Evolutionary conservation across 768 basidiomycete species (phyloP).

Genomic region (Lyophyllum shimeji): DNA sequence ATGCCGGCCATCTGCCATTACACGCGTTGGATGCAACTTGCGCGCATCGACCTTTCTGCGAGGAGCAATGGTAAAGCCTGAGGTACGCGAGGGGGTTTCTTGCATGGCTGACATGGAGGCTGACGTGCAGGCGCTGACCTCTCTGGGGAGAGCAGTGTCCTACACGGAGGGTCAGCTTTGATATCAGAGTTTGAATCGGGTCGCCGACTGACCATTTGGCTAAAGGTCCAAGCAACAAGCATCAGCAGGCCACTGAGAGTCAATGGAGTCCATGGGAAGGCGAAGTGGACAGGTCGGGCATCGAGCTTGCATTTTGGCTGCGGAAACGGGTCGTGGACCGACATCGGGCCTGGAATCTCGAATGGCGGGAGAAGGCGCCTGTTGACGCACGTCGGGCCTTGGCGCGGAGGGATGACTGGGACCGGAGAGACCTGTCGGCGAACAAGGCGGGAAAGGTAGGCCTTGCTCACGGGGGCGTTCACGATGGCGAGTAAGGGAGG

Average conservation of each 20-base stretch:
- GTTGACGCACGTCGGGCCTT: constrained; percentile 5
- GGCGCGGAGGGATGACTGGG: background rate
- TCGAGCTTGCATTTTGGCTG: background rate
- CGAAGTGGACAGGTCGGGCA: background rate
- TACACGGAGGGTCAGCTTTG: background rate
- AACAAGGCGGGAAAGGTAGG: constrained; percentile 3
- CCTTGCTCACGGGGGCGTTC: constrained; percentile 1
- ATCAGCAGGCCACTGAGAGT: background rate
- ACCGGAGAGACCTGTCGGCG: constrained; percentile 3
- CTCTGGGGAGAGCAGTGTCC: background rate
- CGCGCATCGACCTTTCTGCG: background rate
- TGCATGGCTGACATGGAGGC: background rate
- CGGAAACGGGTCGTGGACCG: background rate
- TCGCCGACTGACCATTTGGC: background rate
- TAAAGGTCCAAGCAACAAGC: background rate
- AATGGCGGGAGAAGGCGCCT: constrained; percentile 4
- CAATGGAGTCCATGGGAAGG: background rate
- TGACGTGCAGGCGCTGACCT: background rate
- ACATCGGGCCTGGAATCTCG: constrained; percentile 10
- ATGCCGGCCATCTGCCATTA: background rate
- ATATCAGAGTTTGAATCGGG: background rate
- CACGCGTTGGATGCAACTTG: background rate
- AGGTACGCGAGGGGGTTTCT: background rate
- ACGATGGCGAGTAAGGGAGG: background rate
- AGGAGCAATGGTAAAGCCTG: background rate